Conservation (phyloP, 2,329 filamentous ascomycete species). For the Raffaelea ambrosiae region DNA sequence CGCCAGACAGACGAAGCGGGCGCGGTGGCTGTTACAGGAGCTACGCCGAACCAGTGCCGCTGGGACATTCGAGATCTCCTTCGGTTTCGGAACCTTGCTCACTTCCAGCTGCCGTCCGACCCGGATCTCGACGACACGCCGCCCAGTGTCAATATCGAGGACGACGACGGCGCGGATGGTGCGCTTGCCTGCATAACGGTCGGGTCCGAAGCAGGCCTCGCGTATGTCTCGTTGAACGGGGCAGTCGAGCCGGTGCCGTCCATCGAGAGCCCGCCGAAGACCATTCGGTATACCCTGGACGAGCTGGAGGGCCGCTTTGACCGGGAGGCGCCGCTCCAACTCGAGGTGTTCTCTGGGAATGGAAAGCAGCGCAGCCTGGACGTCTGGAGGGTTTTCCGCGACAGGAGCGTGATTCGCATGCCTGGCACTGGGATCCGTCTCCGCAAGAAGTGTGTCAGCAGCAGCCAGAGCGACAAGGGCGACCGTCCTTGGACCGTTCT, state of each 20-base stretch:
- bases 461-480: background rate
- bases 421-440: background rate
- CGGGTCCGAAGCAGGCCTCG: background rate
- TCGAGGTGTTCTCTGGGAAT: background rate
- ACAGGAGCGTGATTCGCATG: background rate
- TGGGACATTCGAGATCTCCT: constrained; percentile 87
- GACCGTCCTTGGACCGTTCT: background rate
- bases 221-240: background rate
- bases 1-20: constrained; percentile 76
- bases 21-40: constrained; percentile 50
- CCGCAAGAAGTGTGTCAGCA: background rate
- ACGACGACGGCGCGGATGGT: constrained; percentile 88
- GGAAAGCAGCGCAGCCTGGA: background rate
- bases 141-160: constrained; percentile 83
- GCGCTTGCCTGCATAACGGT: constrained; percentile 48
- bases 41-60: constrained; percentile 60
- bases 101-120: constrained; percentile 77
- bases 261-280: background rate
- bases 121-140: constrained; percentile 66
- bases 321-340: background rate
- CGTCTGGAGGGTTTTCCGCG: background rate
- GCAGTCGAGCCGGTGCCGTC: background rate
- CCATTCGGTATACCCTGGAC: background rate
- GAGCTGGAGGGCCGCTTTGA: background rate
- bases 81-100: constrained; percentile 81